A percentile compares a stretch with the other conserved stretches of the same genome.
These are phyloP conservation scores for Ambrosiella cleistominuta DNA, from an alignment of 2,329 filamentous ascomycete genomes.

Conservation along the genomic window DNA sequence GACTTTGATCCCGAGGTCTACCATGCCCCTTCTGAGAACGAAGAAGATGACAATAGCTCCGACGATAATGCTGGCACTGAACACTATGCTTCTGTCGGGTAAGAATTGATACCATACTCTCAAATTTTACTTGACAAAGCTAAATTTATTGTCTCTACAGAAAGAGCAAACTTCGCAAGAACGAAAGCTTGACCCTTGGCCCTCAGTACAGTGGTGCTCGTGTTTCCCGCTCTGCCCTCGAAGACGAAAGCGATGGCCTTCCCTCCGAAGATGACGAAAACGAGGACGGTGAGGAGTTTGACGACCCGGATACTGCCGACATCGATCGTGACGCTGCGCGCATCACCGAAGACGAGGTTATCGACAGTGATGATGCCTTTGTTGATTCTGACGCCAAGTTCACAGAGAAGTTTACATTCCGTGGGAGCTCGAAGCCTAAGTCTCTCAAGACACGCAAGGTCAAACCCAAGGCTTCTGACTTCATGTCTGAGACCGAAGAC, in stretches of 20 bases:
- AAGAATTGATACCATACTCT: conserved; percentile 15
- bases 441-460: conserved; percentile 20
- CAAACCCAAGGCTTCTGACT: conserved; percentile 37
- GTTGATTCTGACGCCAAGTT: conserved; percentile 70
- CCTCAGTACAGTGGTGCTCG: conserved; percentile 64
- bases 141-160: conserved; percentile 21
- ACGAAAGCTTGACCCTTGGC: conserved; percentile 50
- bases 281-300: conserved; percentile 33
- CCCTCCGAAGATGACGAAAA: conserved; percentile 23
- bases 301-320: conserved; percentile 38
- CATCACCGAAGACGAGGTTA: conserved; percentile 39
- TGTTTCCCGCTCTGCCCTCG: conserved; percentile 51
- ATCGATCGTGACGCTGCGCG: conserved; percentile 31
- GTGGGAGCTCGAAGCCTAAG: conserved; percentile 37
- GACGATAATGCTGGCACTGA: conserved; percentile 52
- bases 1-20: conserved; percentile 70
- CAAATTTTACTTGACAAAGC: neutral
- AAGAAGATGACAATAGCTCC: conserved; percentile 32
- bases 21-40: conserved; percentile 35
- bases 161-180: conserved; percentile 69
- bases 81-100: conserved; percentile 69
- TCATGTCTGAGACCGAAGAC: conserved; percentile 32
- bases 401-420: conserved; percentile 55
- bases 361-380: conserved; percentile 53
- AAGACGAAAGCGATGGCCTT: conserved; percentile 31